These are phyloP conservation scores for Hawksworthiomyces lignivorus DNA, from an alignment of 2,329 filamentous ascomycete species.

Conservation along the genomic window DNA sequence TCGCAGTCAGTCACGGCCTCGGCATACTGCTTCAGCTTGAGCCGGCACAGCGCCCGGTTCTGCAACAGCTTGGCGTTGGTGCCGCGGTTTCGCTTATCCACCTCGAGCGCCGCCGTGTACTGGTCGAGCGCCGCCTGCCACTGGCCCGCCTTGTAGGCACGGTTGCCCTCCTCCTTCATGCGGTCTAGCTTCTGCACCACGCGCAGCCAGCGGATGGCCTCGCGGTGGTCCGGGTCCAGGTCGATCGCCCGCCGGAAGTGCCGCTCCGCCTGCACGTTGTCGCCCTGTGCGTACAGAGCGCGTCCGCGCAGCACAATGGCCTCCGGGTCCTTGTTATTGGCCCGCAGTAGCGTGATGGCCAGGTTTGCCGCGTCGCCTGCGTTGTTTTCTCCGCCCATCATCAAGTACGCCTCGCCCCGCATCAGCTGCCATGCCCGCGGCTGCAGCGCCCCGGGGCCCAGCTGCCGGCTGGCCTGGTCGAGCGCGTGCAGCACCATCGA, in stretches of 20 bases:
- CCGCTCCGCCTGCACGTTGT: slow-evolving; percentile 90
- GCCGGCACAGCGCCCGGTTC: slow-evolving; percentile 81
- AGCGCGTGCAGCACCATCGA: slow-evolving; percentile 91
- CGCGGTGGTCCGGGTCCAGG: slow-evolving; percentile 85
- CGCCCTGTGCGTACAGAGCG: slow-evolving; percentile 81
- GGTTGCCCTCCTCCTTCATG: slow-evolving; percentile 90
- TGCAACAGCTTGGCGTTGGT: slow-evolving; percentile 93
- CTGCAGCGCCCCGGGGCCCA: slow-evolving; percentile 67
- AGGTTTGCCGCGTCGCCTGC: slow-evolving; percentile 89
- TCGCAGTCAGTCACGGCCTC: slow-evolving; percentile 81
- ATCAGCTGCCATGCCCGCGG: slow-evolving; percentile 92
- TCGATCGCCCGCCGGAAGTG: slow-evolving; percentile 84
- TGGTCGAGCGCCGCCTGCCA: slow-evolving; percentile 76
- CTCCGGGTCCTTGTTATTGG: slow-evolving; percentile 88
- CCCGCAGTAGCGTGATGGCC: slow-evolving; percentile 76
- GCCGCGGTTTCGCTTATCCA: slow-evolving; percentile 82
- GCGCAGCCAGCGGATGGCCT: slow-evolving; percentile 80
- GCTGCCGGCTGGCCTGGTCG: slow-evolving; percentile 76
- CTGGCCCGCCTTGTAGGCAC: slow-evolving; percentile 76
- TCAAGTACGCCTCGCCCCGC: slow-evolving; percentile 83
- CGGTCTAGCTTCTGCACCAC: slow-evolving; percentile 87
- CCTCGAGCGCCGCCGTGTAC: slow-evolving; percentile 72
- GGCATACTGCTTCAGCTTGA: slow-evolving; percentile 76
- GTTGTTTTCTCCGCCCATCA: slow-evolving; percentile 84
- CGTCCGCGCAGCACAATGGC: slow-evolving; percentile 83